A percentile compares a stretch with the other conserved stretches of the same genome.
Evolutionary conservation across 1,284 basidiomycete species (phyloP).

Genomic region (Abortiporus biennis): DNA sequence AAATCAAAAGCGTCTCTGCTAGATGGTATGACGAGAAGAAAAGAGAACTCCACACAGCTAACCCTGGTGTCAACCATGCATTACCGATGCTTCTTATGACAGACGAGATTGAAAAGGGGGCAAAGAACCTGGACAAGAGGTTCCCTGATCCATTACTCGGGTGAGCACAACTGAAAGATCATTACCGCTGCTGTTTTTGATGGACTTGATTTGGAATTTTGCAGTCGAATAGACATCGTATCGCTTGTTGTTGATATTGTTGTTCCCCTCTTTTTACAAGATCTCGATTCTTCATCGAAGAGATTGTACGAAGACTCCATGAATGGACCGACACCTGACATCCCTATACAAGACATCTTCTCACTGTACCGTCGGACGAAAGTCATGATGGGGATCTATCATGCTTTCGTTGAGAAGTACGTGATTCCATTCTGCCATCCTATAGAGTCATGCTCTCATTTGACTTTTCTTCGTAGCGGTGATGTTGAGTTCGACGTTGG

Average conservation of each 20-base stretch:
- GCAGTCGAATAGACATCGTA: slow-evolving; percentile 74
- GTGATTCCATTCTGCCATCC: slow-evolving; percentile 20
- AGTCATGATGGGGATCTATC: slow-evolving; percentile 70
- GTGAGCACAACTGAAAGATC: slow-evolving; percentile 35
- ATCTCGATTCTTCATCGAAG: slow-evolving; percentile 69
- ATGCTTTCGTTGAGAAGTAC: slow-evolving; percentile 76
- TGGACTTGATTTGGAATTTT: slow-evolving; percentile 1
- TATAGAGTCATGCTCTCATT: slow-evolving; percentile 4
- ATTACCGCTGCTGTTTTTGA: slow-evolving; percentile 2
- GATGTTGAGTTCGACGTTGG: slow-evolving; percentile 62
- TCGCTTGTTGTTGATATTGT: slow-evolving; percentile 70
- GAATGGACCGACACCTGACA: slow-evolving; percentile 72
- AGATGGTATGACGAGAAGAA: slow-evolving; percentile 69
- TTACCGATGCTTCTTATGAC: slow-evolving; percentile 79
- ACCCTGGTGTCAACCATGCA: slow-evolving; percentile 72
- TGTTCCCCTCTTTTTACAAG: slow-evolving; percentile 71
- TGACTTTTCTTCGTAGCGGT: slow-evolving; percentile 32
- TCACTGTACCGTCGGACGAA: slow-evolving; percentile 76
- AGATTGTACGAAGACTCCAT: slow-evolving; percentile 71
- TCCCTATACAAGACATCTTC: slow-evolving; percentile 87
- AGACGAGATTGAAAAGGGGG: slow-evolving; percentile 83
- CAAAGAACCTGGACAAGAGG: slow-evolving; percentile 78
- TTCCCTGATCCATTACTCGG: slow-evolving; percentile 81
- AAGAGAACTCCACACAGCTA: slow-evolving; percentile 54
- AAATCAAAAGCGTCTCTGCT: slow-evolving; percentile 63